These are phyloP conservation scores for Rhizoclosmatium sp. DNA, from an alignment of 192 early-diverging fungal genomes.

Conservation along the genomic window DNA sequence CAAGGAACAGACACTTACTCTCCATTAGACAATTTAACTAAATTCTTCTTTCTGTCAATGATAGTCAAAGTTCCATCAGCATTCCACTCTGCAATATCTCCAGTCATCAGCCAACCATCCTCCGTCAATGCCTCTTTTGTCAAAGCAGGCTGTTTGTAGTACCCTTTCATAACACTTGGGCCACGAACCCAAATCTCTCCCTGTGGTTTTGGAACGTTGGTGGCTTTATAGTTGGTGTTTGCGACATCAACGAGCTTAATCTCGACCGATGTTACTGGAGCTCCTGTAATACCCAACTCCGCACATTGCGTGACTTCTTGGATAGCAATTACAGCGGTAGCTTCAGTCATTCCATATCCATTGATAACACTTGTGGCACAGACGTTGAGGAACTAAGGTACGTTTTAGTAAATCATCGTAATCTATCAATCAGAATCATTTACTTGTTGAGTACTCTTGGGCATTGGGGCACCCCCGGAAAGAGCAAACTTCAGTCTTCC, in stretches of 20 bases:
- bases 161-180: slow-evolving; percentile 77
- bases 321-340: slow-evolving; percentile 67
- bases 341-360: slow-evolving; percentile 90
- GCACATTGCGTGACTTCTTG: slow-evolving; percentile 23
- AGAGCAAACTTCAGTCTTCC: slow-evolving; percentile 84
- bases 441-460: slow-evolving; percentile 83
- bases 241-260: slow-evolving; percentile 77
- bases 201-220: slow-evolving; percentile 52
- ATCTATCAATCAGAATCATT: too few relatives aligned
- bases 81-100: slow-evolving; percentile 89
- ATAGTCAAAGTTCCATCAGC: slow-evolving; percentile 79
- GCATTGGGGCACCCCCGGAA: slow-evolving; percentile 92
- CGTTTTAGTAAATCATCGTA: too few relatives aligned
- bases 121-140: slow-evolving; percentile 74
- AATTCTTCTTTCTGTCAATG: slow-evolving; percentile 95
- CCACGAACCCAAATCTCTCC: slow-evolving; percentile 91
- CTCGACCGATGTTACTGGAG: slow-evolving; percentile 79
- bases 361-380: slow-evolving; percentile 80
- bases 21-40: slow-evolving; percentile 90
- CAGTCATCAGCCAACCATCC: slow-evolving; percentile 90
- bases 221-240: slow-evolving; percentile 37
- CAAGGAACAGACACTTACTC: slow-evolving; percentile 53
- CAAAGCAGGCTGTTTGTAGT: slow-evolving; percentile 75
- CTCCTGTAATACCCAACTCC: slow-evolving; percentile 71
- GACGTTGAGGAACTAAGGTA: slow-evolving; percentile 68